These are phyloP conservation scores for Gastroboletus turbinatus DNA, from an alignment of 1,284 basidiomycete species.

Conservation along the genomic window DNA sequence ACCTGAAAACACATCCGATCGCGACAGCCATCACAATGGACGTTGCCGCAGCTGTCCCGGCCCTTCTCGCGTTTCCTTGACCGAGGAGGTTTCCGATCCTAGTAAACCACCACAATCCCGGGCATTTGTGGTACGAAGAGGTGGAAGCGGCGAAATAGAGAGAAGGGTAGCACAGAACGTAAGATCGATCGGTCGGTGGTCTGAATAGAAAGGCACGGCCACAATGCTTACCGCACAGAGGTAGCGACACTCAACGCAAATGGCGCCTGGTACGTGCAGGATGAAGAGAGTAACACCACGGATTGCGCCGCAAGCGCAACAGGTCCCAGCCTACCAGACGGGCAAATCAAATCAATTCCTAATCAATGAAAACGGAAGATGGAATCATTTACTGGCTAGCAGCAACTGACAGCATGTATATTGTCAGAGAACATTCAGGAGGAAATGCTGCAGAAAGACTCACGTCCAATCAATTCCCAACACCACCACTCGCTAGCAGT, in stretches of 20 bases:
- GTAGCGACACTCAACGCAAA: constrained; percentile 80
- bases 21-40: constrained; percentile 61
- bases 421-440: neutral
- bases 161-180: neutral
- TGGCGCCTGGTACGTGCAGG: constrained; percentile 84
- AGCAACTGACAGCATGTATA: constrained; percentile 38
- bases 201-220: neutral
- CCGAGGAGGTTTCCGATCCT: constrained; percentile 85
- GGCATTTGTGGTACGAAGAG: neutral
- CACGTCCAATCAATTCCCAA: constrained; percentile 76
- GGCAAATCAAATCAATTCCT: neutral
- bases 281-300: constrained; percentile 70
- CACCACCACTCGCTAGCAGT: constrained; percentile 88
- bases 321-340: constrained; percentile 51
- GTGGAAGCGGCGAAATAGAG: neutral
- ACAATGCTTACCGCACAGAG: constrained; percentile 68
- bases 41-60: constrained; percentile 61
- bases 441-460: constrained; percentile 24
- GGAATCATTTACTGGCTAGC: constrained; percentile 54
- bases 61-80: constrained; percentile 67
- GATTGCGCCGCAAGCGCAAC: constrained; percentile 70
- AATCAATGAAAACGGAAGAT: neutral
- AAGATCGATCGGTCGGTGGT: neutral
- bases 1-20: constrained; percentile 67
- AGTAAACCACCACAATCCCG: neutral